phyloP scores from a whole-genome alignment of 2,329 filamentous ascomycete species.

The Epichloe sylvatica region DNA sequence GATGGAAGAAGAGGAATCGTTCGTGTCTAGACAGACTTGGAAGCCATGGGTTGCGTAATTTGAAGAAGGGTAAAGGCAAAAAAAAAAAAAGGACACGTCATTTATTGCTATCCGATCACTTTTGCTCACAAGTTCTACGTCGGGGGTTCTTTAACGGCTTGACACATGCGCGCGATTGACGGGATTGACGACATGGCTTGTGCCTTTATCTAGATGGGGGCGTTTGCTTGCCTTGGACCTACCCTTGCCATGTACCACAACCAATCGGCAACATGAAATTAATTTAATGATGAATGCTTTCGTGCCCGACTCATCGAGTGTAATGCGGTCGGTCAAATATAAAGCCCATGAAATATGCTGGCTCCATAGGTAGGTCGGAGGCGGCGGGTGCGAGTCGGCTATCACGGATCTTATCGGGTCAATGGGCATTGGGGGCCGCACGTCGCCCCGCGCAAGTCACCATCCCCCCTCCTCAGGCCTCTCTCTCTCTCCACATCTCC shows the following conservation, averaged over 20 bases:
- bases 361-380: not conserved
- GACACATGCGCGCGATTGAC: not conserved
- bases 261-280: conserved; percentile 1
- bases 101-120: conserved; percentile 2
- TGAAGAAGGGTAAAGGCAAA: not conserved
- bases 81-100: not conserved
- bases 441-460: too few species aligned
- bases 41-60: not conserved
- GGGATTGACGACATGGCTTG: conserved; percentile 1
- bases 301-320: too few species aligned
- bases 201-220: conserved; percentile 4
- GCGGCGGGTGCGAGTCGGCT: conserved; percentile 2
- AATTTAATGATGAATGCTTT: not conserved
- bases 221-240: conserved; percentile 2
- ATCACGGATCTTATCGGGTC: conserved; percentile 9
- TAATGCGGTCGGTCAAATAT: too few species aligned
- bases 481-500: not conserved
- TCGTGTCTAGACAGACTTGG: not conserved
- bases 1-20: not conserved
- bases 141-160: not conserved
- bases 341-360: too few species aligned
- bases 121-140: not conserved
- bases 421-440: not conserved
- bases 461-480: not conserved
- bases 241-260: conserved; percentile 4